phyloP scores from a whole-genome alignment of 345 rosid species.

The Salix arbutifolia region DNA sequence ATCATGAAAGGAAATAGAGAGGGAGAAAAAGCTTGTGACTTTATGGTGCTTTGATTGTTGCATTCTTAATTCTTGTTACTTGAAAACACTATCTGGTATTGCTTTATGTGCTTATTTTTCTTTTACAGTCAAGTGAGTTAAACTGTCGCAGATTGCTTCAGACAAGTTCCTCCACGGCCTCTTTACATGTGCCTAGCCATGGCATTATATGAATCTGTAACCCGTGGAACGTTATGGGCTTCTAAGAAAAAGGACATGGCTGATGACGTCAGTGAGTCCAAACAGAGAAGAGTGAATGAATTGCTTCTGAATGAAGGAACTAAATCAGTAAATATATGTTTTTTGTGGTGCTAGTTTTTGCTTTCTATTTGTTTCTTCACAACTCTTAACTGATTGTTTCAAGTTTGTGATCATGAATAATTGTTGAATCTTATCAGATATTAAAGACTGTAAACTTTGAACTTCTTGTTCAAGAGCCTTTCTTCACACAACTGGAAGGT shows the following conservation, averaged over 20 bases:
- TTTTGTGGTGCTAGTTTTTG: neutral
- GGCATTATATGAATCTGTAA: slow-evolving; percentile 36
- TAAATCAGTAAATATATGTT: slow-evolving; percentile 37
- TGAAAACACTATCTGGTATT: neutral
- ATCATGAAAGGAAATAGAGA: neutral
- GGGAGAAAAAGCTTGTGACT: neutral
- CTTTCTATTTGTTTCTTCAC: neutral
- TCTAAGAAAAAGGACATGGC: slow-evolving; percentile 9
- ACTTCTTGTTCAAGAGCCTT: slow-evolving; percentile 49
- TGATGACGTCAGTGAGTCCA: slow-evolving; percentile 20
- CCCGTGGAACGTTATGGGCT: slow-evolving; percentile 25
- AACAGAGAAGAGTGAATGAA: slow-evolving; percentile 36
- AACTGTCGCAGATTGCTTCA: slow-evolving; percentile 17
- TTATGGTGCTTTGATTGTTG: neutral
- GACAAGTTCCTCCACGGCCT: slow-evolving; percentile 49
- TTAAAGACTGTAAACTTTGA: slow-evolving; percentile 32
- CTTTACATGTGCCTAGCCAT: slow-evolving; percentile 45
- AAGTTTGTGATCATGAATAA: neutral
- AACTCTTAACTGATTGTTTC: neutral
- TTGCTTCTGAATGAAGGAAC: slow-evolving; percentile 34
- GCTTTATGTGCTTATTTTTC: neutral
- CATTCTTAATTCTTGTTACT: neutral
- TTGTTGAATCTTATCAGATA: slow-evolving; percentile 19
- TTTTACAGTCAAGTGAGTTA: neutral
- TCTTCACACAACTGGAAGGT: slow-evolving; percentile 47